Conservation (phyloP, 345 rosid species). For the Moricandia moricandioides region DNA sequence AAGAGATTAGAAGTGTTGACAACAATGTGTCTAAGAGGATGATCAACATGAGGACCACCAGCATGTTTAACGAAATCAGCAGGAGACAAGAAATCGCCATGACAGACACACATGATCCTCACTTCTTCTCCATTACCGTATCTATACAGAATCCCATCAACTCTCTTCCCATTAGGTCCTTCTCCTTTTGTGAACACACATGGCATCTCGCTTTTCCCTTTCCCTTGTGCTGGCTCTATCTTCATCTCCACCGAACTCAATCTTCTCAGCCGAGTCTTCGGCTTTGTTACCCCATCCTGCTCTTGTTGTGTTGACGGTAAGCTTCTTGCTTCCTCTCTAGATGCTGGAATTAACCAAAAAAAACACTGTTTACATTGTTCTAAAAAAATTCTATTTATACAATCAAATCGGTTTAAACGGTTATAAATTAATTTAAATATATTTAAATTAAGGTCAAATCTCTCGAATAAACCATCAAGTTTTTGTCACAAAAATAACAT, state of each 20-base stretch:
- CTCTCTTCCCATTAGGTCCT: slow-evolving; percentile 68
- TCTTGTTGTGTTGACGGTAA: slow-evolving; percentile 11
- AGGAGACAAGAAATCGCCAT: slow-evolving; percentile 69
- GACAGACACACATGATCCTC: slow-evolving; percentile 86
- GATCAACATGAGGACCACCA: slow-evolving; percentile 63
- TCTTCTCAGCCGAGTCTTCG: slow-evolving; percentile 27
- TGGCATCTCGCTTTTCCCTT: slow-evolving; percentile 72
- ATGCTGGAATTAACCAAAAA: not conserved
- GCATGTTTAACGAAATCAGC: slow-evolving; percentile 84
- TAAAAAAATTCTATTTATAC: no score
- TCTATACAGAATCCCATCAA: slow-evolving; percentile 73
- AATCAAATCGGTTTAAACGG: no score
- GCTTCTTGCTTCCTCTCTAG: slow-evolving; percentile 33
- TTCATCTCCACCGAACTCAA: slow-evolving; percentile 36
- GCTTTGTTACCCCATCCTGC: not conserved
- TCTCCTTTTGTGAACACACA: slow-evolving; percentile 77
- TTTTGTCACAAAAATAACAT: no score
- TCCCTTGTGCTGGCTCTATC: slow-evolving; percentile 54
- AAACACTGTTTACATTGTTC: no score
- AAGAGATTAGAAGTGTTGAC: slow-evolving; percentile 52
- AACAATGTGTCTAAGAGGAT: slow-evolving; percentile 82
- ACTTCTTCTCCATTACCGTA: slow-evolving; percentile 59
- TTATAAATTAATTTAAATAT: no score
- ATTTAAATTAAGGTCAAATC: no score
- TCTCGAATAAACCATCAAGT: no score